Conservation (phyloP, 148 eudicot genomes). For the Gaultheria prostrata region DNA sequence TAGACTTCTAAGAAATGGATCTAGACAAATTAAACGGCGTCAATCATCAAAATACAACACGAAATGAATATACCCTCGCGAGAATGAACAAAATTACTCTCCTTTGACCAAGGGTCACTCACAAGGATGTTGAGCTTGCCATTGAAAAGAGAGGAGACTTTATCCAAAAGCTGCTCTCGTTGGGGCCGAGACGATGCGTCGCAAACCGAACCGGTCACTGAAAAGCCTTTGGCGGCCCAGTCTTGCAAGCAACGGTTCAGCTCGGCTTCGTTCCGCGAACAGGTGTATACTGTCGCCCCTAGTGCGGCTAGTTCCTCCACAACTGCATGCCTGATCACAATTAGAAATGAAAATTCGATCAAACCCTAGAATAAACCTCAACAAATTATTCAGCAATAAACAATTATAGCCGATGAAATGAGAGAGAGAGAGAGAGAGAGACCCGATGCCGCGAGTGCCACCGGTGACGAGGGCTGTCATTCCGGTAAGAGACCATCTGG, state of each 20-base stretch:
- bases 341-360: background rate
- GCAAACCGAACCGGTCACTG: slow-evolving; percentile 69
- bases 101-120: slow-evolving; percentile 19
- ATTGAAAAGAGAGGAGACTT: slow-evolving; percentile 54
- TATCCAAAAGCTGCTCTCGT: slow-evolving; percentile 49
- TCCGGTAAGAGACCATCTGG: slow-evolving; percentile 71
- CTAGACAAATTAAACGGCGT: too few relatives aligned
- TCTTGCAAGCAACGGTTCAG: slow-evolving; percentile 64
- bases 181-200: slow-evolving; percentile 55
- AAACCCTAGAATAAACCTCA: background rate
- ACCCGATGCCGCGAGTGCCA: slow-evolving; percentile 99
- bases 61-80: too few relatives aligned
- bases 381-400: background rate
- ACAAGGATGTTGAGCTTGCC: slow-evolving; percentile 92
- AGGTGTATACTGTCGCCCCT: slow-evolving; percentile 73
- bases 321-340: slow-evolving; percentile 53
- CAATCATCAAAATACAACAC: too few relatives aligned
- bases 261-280: slow-evolving; percentile 72
- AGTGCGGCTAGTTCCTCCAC: slow-evolving; percentile 77
- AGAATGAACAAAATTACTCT: too few relatives aligned
- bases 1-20: too few relatives aligned
- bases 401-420: background rate
- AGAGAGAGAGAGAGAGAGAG: slow-evolving; percentile 1
- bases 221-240: slow-evolving; percentile 65
- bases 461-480: slow-evolving; percentile 92